phyloP scores from a whole-genome alignment of 345 rosid species.

The Aegle marmelos region DNA sequence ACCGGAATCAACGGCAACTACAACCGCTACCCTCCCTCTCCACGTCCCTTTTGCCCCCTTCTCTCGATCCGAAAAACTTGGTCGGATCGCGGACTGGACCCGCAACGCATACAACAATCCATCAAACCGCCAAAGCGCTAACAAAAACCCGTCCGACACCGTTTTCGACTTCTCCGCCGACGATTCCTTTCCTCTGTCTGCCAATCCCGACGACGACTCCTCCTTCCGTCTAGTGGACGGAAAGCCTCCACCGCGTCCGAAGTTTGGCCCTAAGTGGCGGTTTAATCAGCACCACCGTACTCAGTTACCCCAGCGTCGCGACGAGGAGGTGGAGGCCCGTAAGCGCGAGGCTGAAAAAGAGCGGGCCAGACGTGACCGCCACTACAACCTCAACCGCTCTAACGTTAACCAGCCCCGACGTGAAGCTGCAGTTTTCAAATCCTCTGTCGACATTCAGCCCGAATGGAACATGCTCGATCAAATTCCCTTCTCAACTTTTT shows the following conservation, averaged over 20 bases:
- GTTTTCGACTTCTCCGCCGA: constrained; percentile 86
- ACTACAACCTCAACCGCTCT: constrained; percentile 60
- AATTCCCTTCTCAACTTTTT: constrained; percentile 87
- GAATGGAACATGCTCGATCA: constrained; percentile 99
- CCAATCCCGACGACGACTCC: constrained; percentile 64
- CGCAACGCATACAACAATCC: constrained; percentile 37
- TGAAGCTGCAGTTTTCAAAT: constrained; percentile 79
- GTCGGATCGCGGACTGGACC: constrained; percentile 95
- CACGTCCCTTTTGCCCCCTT: constrained; percentile 74
- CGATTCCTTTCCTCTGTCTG: constrained; percentile 53
- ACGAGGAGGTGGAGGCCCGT: constrained; percentile 87
- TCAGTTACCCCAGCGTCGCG: constrained; percentile 93
- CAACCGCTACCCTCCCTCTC: constrained; percentile 50
- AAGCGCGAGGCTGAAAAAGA: constrained; percentile 95
- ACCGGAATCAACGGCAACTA: constrained; percentile 47
- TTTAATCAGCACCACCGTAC: constrained; percentile 62
- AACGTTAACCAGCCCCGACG: constrained; percentile 72
- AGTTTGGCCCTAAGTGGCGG: constrained; percentile 89
- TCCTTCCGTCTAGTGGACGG: constrained; percentile 92
- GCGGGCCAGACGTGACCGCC: constrained; percentile 86
- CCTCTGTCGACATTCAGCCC: constrained; percentile 92
- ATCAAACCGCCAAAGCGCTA: constrained; percentile 32
- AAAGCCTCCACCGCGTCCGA: constrained; percentile 85
- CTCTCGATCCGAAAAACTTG: constrained; percentile 88
- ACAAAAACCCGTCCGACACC: constrained; percentile 41